Percentiles rank a stretch among this genome's conserved stretches.
Evolutionary conservation across 1,284 basidiomycete species (phyloP).

Genomic region (Coniferiporia sulphurascens): DNA sequence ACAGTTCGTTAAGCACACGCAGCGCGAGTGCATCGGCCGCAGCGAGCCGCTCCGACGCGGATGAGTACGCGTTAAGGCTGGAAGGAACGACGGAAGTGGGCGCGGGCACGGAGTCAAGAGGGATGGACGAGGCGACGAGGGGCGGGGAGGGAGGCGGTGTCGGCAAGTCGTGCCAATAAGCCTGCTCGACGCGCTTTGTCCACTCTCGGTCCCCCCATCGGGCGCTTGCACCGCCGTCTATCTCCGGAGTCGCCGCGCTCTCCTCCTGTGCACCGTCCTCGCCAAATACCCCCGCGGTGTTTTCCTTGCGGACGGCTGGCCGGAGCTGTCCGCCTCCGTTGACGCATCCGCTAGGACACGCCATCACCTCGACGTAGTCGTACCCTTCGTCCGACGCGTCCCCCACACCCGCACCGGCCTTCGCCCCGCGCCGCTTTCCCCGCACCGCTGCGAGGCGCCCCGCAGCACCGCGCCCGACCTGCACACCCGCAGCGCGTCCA

Average conservation of each 20-base stretch:
- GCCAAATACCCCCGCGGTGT: slow-evolving; percentile 23
- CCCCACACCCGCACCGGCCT: slow-evolving; percentile 30
- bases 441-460: slow-evolving; percentile 42
- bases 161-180: slow-evolving; percentile 64
- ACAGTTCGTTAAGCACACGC: slow-evolving; percentile 12
- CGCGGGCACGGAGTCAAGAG: slow-evolving; percentile 12
- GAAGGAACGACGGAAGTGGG: neutral
- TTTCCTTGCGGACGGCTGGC: slow-evolving; percentile 35
- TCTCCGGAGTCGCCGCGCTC: slow-evolving; percentile 28
- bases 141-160: slow-evolving; percentile 47
- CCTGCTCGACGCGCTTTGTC: slow-evolving; percentile 70
- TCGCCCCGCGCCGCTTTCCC: slow-evolving; percentile 30
- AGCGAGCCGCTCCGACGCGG: neutral
- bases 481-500: slow-evolving; percentile 78
- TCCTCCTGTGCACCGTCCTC: slow-evolving; percentile 31
- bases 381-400: slow-evolving; percentile 33
- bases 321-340: slow-evolving; percentile 96
- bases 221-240: slow-evolving; percentile 27
- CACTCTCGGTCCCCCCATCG: slow-evolving; percentile 75
- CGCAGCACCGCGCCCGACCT: slow-evolving; percentile 62
- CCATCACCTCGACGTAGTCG: slow-evolving; percentile 99
- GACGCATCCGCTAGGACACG: slow-evolving; percentile 95
- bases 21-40: slow-evolving; percentile 3
- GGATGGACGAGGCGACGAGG: slow-evolving; percentile 13
- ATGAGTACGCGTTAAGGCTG: neutral